These are phyloP conservation scores for Globisporangium splendens DNA, from an alignment of 352 stramenopile genomes.

Conservation along the genomic window DNA sequence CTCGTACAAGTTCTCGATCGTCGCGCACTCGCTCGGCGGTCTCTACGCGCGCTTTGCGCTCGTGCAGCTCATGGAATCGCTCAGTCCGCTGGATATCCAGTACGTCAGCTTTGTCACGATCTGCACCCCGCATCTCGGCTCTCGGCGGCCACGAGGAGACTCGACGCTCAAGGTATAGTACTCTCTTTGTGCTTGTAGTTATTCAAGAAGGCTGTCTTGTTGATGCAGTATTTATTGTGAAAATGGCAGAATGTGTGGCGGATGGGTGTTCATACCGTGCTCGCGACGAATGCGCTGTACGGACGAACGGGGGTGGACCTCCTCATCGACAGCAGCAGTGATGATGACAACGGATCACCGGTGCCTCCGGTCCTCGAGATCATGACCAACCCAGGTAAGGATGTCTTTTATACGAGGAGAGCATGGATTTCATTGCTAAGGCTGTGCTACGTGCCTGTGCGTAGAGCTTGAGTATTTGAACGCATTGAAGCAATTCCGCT, in stretches of 20 bases:
- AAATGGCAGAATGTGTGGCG: conserved; percentile 56
- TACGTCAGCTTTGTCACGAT: conserved; percentile 79
- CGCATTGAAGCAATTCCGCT: conserved; percentile 49
- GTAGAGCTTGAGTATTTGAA: conserved; percentile 46
- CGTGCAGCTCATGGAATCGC: conserved; percentile 43
- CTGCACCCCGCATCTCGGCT: conserved; percentile 77
- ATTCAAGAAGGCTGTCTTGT: too few species aligned
- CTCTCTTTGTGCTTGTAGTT: neutral
- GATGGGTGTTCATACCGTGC: conserved; percentile 65
- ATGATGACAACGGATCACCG: conserved; percentile 11
- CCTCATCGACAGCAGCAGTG: conserved; percentile 35
- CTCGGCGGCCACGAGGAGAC: conserved; percentile 49
- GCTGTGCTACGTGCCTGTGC: conserved; percentile 1
- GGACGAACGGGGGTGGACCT: conserved; percentile 75
- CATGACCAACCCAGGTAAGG: conserved; percentile 56
- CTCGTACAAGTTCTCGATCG: conserved; percentile 66
- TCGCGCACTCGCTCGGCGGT: conserved; percentile 73
- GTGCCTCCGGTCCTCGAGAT: conserved; percentile 43
- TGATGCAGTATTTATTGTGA: neutral
- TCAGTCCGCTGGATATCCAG: conserved; percentile 57
- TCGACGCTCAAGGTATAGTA: conserved; percentile 58
- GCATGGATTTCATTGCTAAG: neutral
- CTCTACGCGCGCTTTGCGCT: conserved; percentile 74
- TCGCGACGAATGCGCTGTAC: conserved; percentile 61
- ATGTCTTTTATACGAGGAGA: neutral